Evolutionary conservation across 1,139 yeast genomes (phyloP).

Genomic region (Hemisphaericaspora xylofermentans): DNA sequence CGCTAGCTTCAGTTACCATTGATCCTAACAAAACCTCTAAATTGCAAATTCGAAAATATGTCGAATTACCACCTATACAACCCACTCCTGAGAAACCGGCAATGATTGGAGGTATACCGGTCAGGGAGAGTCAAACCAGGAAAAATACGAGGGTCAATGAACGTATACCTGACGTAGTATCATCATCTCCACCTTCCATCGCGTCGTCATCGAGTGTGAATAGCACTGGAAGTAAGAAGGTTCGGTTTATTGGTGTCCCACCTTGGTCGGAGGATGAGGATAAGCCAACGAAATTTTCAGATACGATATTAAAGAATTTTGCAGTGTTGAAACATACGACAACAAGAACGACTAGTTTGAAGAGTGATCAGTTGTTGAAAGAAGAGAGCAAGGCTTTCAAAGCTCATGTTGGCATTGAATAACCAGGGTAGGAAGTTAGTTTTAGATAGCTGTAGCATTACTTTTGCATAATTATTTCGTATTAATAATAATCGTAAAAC

Average conservation of each 20-base stretch:
- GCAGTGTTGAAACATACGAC: constrained; percentile 34
- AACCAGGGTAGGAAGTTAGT: too few species aligned
- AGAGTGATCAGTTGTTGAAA: constrained; percentile 46
- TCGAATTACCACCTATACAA: constrained; percentile 14
- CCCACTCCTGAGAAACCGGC: constrained; percentile 2
- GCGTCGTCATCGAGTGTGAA: neutral
- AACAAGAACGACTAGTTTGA: constrained; percentile 21
- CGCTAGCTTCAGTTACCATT: constrained; percentile 35
- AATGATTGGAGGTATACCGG: constrained; percentile 4
- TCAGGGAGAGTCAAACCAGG: neutral
- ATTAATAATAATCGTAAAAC: too few species aligned
- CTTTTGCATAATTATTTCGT: too few species aligned
- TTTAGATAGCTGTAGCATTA: too few species aligned
- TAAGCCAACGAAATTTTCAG: constrained; percentile 51
- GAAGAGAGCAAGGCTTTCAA: constrained; percentile 56
- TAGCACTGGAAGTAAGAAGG: constrained; percentile 32
- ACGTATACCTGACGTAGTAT: neutral
- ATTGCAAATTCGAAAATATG: constrained; percentile 23
- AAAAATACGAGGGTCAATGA: constrained; percentile 2
- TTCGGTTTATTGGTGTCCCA: constrained; percentile 53
- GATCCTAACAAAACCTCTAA: constrained; percentile 43
- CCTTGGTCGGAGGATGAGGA: constrained; percentile 55
- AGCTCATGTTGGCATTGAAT: constrained; percentile 21
- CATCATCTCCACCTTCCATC: neutral
- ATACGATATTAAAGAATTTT: constrained; percentile 47